Evolutionary conservation across 225 moss, liverwort and hornwort genomes (phyloP), one percentile per base, ranked within the genome.

Genomic region (Antitrichia curtipendula): DNA sequence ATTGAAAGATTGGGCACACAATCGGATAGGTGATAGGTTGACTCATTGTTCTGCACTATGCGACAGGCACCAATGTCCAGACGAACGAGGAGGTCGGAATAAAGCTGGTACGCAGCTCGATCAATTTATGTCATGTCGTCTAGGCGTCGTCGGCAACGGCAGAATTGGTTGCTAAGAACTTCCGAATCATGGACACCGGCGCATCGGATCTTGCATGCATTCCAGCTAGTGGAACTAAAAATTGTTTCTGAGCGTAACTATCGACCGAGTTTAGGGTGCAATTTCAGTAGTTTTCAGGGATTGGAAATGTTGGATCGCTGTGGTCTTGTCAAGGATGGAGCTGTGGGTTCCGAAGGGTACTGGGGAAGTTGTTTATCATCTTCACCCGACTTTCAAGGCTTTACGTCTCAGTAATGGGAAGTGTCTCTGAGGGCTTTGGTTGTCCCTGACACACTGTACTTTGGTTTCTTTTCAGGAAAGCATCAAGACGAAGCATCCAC

Each of bases 51-150:
- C 31, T 18, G 38, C 52, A 78, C 53, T 91, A 64, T 89, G 57
- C 80, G 80, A 83, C 92, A 97, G 96, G 95, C 84, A 96, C 95
- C 87, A 96, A 97, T 88, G 90, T 96, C 82, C 95, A 94, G 92
- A 97, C 96, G 80, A 96, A 97, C 82, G 95, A 97, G 95, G 96
- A 96, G 91, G 96, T 97, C 47, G 97, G 95, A 81, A 96, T 97
- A 43, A 97, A 97, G 94, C 94, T 97, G 96, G 96, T 97, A 93
- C 38, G 93, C 57, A 87, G 75, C 83, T 89, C 47, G 19, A 49
- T 4, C 47, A 47, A 49, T 18, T 19, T 73, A 12, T 49, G 31
- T 47, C 31, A 10, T 73, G 73, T 73, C 11, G 31, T 31, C 31
- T 49, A 12, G 73, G 12, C 32, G 13, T 13, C 36, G 27, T 57